Evolutionary conservation across 768 basidiomycete species (phyloP), one percentile per base, ranked within the genome.

Genomic region (Lactarius pseudohatsudake): DNA sequence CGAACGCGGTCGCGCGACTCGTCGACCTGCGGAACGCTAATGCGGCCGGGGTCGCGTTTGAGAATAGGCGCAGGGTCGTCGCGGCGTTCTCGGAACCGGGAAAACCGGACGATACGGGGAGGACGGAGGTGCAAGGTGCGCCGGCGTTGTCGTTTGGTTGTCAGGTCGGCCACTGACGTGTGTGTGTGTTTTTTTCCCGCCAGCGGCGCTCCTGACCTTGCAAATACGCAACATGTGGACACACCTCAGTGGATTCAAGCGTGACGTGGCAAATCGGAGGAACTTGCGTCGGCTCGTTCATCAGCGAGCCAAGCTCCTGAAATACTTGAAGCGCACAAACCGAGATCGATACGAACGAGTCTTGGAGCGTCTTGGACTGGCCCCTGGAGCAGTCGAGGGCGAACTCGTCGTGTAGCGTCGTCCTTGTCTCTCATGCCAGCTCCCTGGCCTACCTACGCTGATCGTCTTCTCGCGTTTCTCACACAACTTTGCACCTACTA

Each of bases 61-160:
- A 94, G 77, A 98, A 97, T 75, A 81, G 91, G 66, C 81, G 86
- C 73, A 82, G 94, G 68, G 89, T 95, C 67, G 81, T 97, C 34
- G 77, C 78, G 16, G 86, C 84, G 34, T 98, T 98, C 78, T 96
- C 95, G 0, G 79, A 82, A 8, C 81, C 84, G 0, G 81, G 81
- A 59, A 88, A 85, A 69, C 83, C 83, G 28, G 85, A 82, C 65
- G 91, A 96, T 75, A 81, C 94, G 0, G 96, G 95, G 50, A 81
- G 90, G 50, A 82, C 92, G 1, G 93, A 94, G 73, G 95, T 97
- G 0, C 96, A 97, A 83, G 94, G 96, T 94, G 74, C 66, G 85
- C 74, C 22, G 55, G 8, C 30, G 20, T 40, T 61, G n/a, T 38
- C 56, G 32, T 16, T 32, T 61, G 47, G 20, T 28, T 16, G 63